phyloP scores from a whole-genome alignment of 2,329 filamentous ascomycete species.

The Arachnopeziza araneosa region DNA sequence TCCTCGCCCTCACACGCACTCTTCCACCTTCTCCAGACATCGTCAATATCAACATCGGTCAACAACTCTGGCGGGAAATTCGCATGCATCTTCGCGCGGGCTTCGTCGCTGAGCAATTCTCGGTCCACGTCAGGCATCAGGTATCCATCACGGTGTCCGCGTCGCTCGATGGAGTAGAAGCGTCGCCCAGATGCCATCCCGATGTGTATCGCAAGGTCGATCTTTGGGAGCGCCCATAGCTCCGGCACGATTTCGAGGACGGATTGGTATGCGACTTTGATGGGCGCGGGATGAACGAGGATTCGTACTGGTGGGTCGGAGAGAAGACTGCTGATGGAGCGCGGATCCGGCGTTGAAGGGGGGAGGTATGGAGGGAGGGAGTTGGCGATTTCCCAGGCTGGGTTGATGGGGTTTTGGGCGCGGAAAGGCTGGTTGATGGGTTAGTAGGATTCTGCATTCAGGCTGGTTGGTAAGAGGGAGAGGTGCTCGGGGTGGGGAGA shows the following conservation, averaged over 20 bases:
- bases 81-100: slow-evolving; percentile 25
- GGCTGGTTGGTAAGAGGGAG: not conserved
- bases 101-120: slow-evolving; percentile 43
- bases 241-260: slow-evolving; percentile 59
- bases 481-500: not conserved
- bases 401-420: slow-evolving; percentile 65
- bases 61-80: slow-evolving; percentile 47
- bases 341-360: slow-evolving; percentile 25
- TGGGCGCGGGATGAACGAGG: slow-evolving; percentile 57
- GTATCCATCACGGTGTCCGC: slow-evolving; percentile 69
- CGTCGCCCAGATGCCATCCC: slow-evolving; percentile 65
- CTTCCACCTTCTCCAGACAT: slow-evolving; percentile 52
- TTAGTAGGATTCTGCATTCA: slow-evolving; percentile 1
- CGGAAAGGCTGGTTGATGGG: slow-evolving; percentile 61
- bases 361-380: slow-evolving; percentile 61
- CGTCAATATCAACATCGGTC: slow-evolving; percentile 52
- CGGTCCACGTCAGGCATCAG: slow-evolving; percentile 64
- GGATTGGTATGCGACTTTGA: slow-evolving; percentile 65
- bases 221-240: slow-evolving; percentile 41
- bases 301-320: slow-evolving; percentile 49
- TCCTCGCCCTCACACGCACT: slow-evolving; percentile 37
- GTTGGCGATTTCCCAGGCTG: slow-evolving; percentile 72
- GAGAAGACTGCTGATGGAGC: slow-evolving; percentile 29
- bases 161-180: slow-evolving; percentile 66
- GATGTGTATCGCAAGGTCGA: slow-evolving; percentile 70